phyloP scores from a whole-genome alignment of 257 asterid genomes.

The Ajuga chamaepitys region DNA sequence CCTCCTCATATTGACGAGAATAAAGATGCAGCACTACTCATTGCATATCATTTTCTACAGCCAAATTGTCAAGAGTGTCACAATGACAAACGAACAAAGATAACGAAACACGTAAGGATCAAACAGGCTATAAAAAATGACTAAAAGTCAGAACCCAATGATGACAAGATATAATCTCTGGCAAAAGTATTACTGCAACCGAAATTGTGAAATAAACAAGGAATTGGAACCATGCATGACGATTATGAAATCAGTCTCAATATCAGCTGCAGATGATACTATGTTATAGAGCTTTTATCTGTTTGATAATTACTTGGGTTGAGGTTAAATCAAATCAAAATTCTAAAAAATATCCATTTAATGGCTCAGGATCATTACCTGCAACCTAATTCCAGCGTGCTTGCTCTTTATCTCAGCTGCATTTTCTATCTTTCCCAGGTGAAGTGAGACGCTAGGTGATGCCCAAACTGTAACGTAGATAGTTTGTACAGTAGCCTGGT shows the following conservation, averaged over 20 bases:
- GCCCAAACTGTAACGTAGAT: slow-evolving; percentile 80
- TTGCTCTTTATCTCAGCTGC: slow-evolving; percentile 73
- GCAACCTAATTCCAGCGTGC: slow-evolving; percentile 79
- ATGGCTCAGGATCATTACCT: slow-evolving; percentile 41
- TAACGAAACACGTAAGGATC: no score
- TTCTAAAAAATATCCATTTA: neutral
- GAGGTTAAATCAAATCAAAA: neutral
- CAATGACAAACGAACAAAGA: neutral
- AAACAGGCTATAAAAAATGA: neutral
- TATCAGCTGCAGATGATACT: neutral
- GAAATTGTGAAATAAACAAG: neutral
- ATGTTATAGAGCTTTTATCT: neutral
- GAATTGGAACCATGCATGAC: no score
- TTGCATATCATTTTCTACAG: neutral
- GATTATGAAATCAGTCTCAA: neutral
- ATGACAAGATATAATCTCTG: neutral
- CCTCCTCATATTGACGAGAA: neutral
- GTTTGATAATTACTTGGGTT: neutral
- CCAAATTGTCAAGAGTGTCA: neutral
- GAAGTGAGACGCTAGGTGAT: slow-evolving; percentile 71
- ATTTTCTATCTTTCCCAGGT: slow-evolving; percentile 80
- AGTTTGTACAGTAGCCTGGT: slow-evolving; percentile 67
- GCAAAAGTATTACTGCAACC: neutral
- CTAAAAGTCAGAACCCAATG: neutral
- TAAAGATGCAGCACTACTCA: neutral